Conservation (phyloP, 371 early-diverging fungal genomes). For the Mucor piriformis region DNA sequence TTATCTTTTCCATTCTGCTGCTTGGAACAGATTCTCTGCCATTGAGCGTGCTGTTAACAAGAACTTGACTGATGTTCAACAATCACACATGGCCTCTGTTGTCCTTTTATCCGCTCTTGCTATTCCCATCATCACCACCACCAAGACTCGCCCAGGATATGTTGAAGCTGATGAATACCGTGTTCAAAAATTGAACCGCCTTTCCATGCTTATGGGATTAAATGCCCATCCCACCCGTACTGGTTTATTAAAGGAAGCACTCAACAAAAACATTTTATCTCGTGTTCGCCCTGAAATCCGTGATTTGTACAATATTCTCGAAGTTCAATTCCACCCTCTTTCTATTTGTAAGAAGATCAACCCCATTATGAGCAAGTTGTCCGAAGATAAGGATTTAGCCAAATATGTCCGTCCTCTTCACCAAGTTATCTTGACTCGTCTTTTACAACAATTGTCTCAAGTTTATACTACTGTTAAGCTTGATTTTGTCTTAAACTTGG, state of each 20-base stretch:
- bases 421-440: constrained; percentile 92
- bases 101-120: constrained; percentile 93
- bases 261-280: constrained; percentile 82
- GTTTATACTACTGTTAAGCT: constrained; percentile 96
- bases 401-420: constrained; percentile 93
- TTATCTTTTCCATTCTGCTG: constrained; percentile 96
- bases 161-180: constrained; percentile 85
- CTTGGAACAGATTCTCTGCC: constrained; percentile 92
- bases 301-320: constrained; percentile 92
- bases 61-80: constrained; percentile 71
- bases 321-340: constrained; percentile 97
- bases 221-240: constrained; percentile 87
- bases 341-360: constrained; percentile 95
- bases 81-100: constrained; percentile 84
- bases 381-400: constrained; percentile 74
- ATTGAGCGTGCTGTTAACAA: constrained; percentile 77
- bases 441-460: constrained; percentile 95
- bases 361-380: constrained; percentile 77
- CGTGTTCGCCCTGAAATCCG: constrained; percentile 90
- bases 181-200: constrained; percentile 78
- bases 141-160: constrained; percentile 71
- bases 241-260: constrained; percentile 86
- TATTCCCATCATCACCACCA: constrained; percentile 84
- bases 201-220: constrained; percentile 88
- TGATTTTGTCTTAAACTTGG: constrained; percentile 86